Conservation (phyloP, 169 alveolate species). For the Eimeria nieschulzi region DNA sequence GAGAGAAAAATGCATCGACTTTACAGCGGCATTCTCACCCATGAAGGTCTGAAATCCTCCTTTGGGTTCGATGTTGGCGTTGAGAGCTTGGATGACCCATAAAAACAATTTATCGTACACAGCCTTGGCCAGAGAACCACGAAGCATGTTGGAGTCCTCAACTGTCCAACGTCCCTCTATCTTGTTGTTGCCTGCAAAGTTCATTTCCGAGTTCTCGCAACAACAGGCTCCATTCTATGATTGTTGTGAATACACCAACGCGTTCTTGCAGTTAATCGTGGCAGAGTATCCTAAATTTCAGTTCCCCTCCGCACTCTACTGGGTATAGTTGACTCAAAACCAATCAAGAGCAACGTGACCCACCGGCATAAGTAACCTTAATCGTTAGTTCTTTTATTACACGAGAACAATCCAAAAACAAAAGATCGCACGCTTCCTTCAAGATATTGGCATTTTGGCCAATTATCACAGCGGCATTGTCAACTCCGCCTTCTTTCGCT, state of each 20-base stretch:
- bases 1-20: not conserved
- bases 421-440: conserved; percentile 86
- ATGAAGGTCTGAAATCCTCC: conserved; percentile 88
- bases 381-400: conserved; percentile 84
- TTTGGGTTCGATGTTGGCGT: conserved; percentile 91
- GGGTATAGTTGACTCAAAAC: no score
- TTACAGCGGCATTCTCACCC: conserved; percentile 83
- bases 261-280: no score
- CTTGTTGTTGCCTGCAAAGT: conserved; percentile 84
- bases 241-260: no score
- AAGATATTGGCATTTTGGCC: conserved; percentile 80
- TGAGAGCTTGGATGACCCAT: conserved; percentile 94
- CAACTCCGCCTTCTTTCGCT: conserved; percentile 88
- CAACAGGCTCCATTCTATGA: no score
- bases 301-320: no score
- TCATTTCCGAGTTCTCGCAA: no score
- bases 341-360: not conserved
- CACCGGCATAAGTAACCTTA: conserved; percentile 86
- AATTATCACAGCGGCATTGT: conserved; percentile 87
- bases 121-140: conserved; percentile 94
- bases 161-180: conserved; percentile 90
- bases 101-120: conserved; percentile 95
- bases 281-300: no score
- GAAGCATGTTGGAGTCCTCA: conserved; percentile 88
- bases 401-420: conserved; percentile 82